These are phyloP conservation scores for Biscogniauxia sp. DNA, from an alignment of 2,329 filamentous ascomycete species.

Conservation along the genomic window DNA sequence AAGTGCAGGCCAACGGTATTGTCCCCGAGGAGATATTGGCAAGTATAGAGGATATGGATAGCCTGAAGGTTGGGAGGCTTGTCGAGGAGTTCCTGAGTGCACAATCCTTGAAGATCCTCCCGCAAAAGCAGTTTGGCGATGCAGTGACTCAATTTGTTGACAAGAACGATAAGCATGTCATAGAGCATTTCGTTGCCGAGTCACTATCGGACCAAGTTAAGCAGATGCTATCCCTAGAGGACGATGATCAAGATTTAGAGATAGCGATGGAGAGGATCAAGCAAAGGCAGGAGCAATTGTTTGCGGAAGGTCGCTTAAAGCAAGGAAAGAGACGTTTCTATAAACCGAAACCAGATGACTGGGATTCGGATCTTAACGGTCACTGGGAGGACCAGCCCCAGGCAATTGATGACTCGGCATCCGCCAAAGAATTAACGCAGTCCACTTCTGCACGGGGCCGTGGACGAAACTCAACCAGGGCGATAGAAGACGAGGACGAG, in stretches of 20 bases:
- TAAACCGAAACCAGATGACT: constrained; percentile 74
- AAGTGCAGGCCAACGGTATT: constrained; percentile 47
- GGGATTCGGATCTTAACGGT: constrained; percentile 89
- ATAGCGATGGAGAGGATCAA: constrained; percentile 72
- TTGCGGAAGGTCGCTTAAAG: constrained; percentile 62
- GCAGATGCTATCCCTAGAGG: constrained; percentile 64
- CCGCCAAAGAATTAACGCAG: constrained; percentile 36
- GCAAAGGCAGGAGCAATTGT: constrained; percentile 67
- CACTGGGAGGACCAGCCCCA: constrained; percentile 78
- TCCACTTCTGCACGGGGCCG: constrained; percentile 26
- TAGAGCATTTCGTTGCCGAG: constrained; percentile 76
- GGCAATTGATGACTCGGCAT: constrained; percentile 50
- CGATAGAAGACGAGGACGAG: constrained; percentile 42
- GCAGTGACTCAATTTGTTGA: constrained; percentile 90
- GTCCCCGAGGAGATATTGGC: constrained; percentile 64
- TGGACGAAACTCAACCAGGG: constrained; percentile 35
- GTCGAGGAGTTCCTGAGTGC: constrained; percentile 88
- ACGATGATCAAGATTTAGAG: constrained; percentile 67
- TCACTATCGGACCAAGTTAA: constrained; percentile 69
- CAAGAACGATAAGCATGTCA: constrained; percentile 91
- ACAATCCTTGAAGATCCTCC: constrained; percentile 88
- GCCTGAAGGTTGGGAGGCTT: constrained; percentile 82
- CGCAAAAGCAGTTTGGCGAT: constrained; percentile 88
- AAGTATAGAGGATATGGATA: constrained; percentile 63
- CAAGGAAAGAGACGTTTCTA: constrained; percentile 51